Evolutionary conservation across 371 early-diverging fungal genomes (phyloP), one percentile per base, ranked within the genome.

Genomic region (Mycotypha africana): DNA sequence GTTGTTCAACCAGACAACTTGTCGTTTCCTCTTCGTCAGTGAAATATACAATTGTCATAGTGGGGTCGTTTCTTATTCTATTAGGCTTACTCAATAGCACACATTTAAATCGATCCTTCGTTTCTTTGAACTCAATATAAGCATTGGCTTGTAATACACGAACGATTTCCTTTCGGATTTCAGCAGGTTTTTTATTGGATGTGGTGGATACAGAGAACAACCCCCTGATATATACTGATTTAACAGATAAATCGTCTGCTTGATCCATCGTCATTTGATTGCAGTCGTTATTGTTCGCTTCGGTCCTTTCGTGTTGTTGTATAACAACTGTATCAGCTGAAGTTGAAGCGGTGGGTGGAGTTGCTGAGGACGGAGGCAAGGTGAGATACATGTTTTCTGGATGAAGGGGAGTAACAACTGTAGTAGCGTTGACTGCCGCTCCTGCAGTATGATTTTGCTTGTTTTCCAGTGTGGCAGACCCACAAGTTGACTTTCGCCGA

Each of bases 191-290:
- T 30, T 77, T 70, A 3, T 74, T 79, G 2, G 85, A 76, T 9
- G 87, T 87, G 10, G 82, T 85, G 2, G 74, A 53, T 10, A 83
- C 83, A 12, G 80, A 77, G 47, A 88, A 82, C 9, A 88, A 55
- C 0, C 83, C 83, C 59, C 78, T 82, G 6, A 87, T 56, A 45
- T 65, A 74, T 11, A 87, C 78, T 3, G 78, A 67, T 31, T 68
- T n/a, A n/a, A n/a, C n/a, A n/a, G n/a, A n/a, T 43, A 57, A 38
- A 26, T 68, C 62, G 48, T 85, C 85, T 1, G 78, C 79, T 16
- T 51, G 42, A 15, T 17, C 6, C 30, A n/a, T n/a, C n/a, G n/a
- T n/a, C n/a, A n/a, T n/a, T n/a, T n/a, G n/a, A n/a, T n/a, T n/a
- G n/a, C n/a, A n/a, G n/a, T n/a, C n/a, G n/a, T n/a, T n/a, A n/a